Evolutionary conservation across 148 eudicot genomes (phyloP), one percentile per base, ranked within the genome.

Genomic region (Polygonum aviculare): DNA sequence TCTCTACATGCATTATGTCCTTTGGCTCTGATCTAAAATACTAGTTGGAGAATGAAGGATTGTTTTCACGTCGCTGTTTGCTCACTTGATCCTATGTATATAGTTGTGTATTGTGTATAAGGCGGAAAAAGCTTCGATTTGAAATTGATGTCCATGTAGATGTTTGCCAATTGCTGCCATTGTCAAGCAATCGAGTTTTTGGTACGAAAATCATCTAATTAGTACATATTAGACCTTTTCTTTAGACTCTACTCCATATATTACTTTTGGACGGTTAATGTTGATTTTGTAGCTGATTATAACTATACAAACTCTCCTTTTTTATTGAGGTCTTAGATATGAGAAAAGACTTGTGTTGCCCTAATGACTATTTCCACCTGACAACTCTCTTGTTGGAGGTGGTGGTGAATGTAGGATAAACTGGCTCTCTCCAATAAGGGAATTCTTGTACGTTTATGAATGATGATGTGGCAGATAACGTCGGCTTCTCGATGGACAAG

Each of bases 331-430:
- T 33, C 35, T 40, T 51, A 72, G 97, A 90, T 3, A 95, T 95
- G 98, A 97, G 96, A 6, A 95, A 97, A 2, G 92, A 95, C 78
- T 73, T 95, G 35, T 95, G 92, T 19, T 96, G 97, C 0, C 91
- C 97, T 0, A 87, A 90, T 18, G 98, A 95, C 78, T 92, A 95
- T 59, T 95, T 95, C 72, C 98, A 95, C 98, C 97, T 0, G 92
- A 95, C 77, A 92, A 95, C 52, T 95, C 98, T 0, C 98, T 92
- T 69, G 98, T 92, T 44, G 74, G 94, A 84, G 81, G 98, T 95
- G 78, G 97, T 95, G 76, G 98, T 50, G 54, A 8, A 9, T 95
- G 60, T 92, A 97, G 98, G 98, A 97, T 26, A 26, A 36, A 89
- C 86, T 2, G 98, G 98, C 36, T 85, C 90, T 5, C 98, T 97